Evolutionary conservation across 352 stramenopile genomes (phyloP).

Genomic region (Plasmopara muralis): DNA sequence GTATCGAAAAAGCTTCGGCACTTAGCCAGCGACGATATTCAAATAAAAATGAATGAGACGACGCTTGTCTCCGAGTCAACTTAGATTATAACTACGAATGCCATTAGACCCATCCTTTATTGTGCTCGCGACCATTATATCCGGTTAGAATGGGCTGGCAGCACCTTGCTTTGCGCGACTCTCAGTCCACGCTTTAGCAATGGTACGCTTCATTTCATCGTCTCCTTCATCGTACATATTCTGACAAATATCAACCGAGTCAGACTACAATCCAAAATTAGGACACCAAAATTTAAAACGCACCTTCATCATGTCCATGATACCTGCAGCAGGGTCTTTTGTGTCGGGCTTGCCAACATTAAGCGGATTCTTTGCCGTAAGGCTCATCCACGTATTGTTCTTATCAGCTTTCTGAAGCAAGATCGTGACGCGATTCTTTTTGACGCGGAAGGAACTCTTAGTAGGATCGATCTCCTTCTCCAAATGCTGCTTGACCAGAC

Average conservation of each 20-base stretch:
- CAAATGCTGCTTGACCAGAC: slow-evolving; percentile 65
- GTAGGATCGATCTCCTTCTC: slow-evolving; percentile 75
- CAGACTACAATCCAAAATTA: not conserved
- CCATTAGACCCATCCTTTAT: too few species aligned
- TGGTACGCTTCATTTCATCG: slow-evolving; percentile 86
- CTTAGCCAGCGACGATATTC: too few species aligned
- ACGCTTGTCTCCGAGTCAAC: too few species aligned
- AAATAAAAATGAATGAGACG: too few species aligned
- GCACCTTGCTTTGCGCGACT: slow-evolving; percentile 62
- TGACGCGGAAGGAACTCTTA: slow-evolving; percentile 75
- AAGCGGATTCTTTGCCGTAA: slow-evolving; percentile 76
- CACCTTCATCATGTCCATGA: slow-evolving; percentile 91
- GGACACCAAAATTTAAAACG: slow-evolving; percentile 1
- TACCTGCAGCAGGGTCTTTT: slow-evolving; percentile 67
- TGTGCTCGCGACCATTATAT: not conserved
- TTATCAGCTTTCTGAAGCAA: slow-evolving; percentile 70
- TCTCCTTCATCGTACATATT: slow-evolving; percentile 88
- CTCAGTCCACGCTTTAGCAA: slow-evolving; percentile 84
- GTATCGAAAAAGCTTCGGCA: too few species aligned
- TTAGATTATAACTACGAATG: too few species aligned
- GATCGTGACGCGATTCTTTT: slow-evolving; percentile 84
- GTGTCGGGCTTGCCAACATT: slow-evolving; percentile 40
- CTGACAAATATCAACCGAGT: slow-evolving; percentile 15
- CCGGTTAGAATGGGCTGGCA: slow-evolving; percentile 22
- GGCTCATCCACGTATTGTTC: slow-evolving; percentile 71